A percentile compares a stretch with the other conserved stretches of the same genome.
phyloP scores from a whole-genome alignment of 2,329 filamentous ascomycete genomes.

The Verruconis gallopava region DNA sequence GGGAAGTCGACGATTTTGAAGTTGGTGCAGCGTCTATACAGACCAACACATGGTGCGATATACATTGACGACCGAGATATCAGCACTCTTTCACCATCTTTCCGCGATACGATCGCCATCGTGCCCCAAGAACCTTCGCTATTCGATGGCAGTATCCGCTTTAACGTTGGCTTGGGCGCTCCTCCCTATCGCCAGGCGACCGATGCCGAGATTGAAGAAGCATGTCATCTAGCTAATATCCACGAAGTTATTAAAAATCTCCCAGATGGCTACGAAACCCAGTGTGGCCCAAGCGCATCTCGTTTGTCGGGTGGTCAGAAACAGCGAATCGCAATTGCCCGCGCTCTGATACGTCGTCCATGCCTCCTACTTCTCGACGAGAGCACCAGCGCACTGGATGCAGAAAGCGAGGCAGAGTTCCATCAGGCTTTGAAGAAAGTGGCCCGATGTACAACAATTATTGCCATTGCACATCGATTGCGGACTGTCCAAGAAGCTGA shows the following conservation, averaged over 20 bases:
- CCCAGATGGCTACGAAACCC: conserved; percentile 34
- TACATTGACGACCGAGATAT: conserved; percentile 40
- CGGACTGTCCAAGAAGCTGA: conserved; percentile 30
- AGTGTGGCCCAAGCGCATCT: conserved; percentile 30
- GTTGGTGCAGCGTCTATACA: conserved; percentile 42
- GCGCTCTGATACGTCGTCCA: conserved; percentile 33
- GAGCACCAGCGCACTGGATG: conserved; percentile 34
- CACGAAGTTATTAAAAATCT: conserved; percentile 31
- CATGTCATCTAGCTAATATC: conserved; percentile 30
- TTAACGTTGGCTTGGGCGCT: conserved; percentile 31
- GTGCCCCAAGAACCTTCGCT: conserved; percentile 35
- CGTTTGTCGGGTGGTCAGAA: conserved; percentile 33
- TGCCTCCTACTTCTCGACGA: conserved; percentile 35
- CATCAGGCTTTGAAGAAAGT: conserved; percentile 28
- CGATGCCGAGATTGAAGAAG: conserved; percentile 20
- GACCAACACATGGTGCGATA: conserved; percentile 36
- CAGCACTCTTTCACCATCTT: conserved; percentile 21
- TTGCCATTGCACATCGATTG: conserved; percentile 33
- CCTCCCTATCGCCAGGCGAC: conserved; percentile 17
- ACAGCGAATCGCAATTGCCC: conserved; percentile 33
- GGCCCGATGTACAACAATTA: conserved; percentile 25
- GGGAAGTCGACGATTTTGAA: conserved; percentile 26
- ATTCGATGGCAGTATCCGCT: conserved; percentile 30
- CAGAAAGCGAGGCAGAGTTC: conserved; percentile 31
- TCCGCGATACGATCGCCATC: conserved; percentile 28